These are phyloP conservation scores for Zymoseptoria brevis DNA, from an alignment of 2,329 filamentous ascomycete genomes.

Conservation along the genomic window DNA sequence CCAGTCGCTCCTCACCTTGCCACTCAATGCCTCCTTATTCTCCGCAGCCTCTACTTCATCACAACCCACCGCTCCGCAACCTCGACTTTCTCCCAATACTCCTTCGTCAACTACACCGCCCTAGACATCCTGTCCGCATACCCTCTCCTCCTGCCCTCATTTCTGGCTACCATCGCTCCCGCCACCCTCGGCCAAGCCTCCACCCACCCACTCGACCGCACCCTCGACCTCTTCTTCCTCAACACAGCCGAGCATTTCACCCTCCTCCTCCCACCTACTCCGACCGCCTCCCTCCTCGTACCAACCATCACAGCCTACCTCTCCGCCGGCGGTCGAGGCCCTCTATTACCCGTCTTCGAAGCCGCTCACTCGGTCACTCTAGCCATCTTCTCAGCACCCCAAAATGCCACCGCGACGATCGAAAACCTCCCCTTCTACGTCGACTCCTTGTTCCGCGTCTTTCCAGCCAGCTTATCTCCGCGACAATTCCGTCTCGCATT, in stretches of 20 bases:
- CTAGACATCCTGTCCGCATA: constrained; percentile 75
- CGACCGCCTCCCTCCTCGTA: constrained; percentile 66
- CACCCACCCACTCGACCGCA: constrained; percentile 58
- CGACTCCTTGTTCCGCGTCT: constrained; percentile 67
- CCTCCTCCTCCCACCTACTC: constrained; percentile 55
- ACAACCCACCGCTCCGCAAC: constrained; percentile 64
- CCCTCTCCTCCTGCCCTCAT: constrained; percentile 55
- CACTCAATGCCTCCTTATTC: constrained; percentile 60
- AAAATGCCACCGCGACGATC: constrained; percentile 63
- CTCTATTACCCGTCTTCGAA: constrained; percentile 69
- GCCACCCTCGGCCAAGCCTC: constrained; percentile 48
- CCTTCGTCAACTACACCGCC: constrained; percentile 72
- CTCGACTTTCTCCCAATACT: constrained; percentile 68
- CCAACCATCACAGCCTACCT: constrained; percentile 70
- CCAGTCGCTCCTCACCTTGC: constrained; percentile 58
- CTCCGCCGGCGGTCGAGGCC: constrained; percentile 47
- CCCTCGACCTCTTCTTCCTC: constrained; percentile 79
- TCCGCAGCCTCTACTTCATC: constrained; percentile 76
- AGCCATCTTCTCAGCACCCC: constrained; percentile 70
- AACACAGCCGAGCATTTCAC: constrained; percentile 80
- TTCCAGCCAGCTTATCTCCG: constrained; percentile 68
- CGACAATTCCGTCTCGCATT: constrained; percentile 86
- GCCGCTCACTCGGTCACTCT: constrained; percentile 77
- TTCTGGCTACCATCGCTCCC: constrained; percentile 58
- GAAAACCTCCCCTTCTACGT: constrained; percentile 75